Evolutionary conservation across 345 rosid species (phyloP).

Genomic region (Stellera chamaejasme): DNA sequence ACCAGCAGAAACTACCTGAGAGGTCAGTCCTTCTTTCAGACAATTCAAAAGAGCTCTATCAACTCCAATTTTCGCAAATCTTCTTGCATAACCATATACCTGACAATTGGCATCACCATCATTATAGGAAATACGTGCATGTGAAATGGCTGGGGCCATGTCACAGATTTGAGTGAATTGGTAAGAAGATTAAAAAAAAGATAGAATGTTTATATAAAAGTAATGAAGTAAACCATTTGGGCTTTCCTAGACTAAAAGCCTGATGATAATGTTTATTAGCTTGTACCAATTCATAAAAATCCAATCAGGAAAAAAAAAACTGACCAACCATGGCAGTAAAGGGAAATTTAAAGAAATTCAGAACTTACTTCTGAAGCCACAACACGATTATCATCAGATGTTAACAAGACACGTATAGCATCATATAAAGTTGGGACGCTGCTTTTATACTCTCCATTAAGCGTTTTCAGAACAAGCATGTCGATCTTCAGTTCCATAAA

Average conservation of each 20-base stretch:
- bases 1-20: constrained; percentile 69
- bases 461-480: constrained; percentile 56
- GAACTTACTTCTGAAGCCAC: constrained; percentile 89
- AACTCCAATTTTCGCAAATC: constrained; percentile 77
- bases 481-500: constrained; percentile 82
- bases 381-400: constrained; percentile 87
- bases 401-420: constrained; percentile 61
- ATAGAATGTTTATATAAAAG: no score
- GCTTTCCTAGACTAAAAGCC: neutral
- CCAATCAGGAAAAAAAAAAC: no score
- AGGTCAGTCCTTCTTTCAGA: constrained; percentile 56
- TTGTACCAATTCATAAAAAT: no score
- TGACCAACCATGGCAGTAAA: no score
- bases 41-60: constrained; percentile 63
- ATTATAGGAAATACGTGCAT: neutral
- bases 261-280: neutral
- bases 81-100: constrained; percentile 94
- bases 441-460: constrained; percentile 32
- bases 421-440: constrained; percentile 52
- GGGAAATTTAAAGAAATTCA: neutral
- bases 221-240: neutral
- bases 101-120: constrained; percentile 16
- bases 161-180: no score
- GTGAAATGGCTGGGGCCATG: neutral
- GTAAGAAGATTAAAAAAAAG: no score